Evolutionary conservation across 192 early-diverging fungal genomes (phyloP).

Genomic region (Phlyctochytrium bullatum): DNA sequence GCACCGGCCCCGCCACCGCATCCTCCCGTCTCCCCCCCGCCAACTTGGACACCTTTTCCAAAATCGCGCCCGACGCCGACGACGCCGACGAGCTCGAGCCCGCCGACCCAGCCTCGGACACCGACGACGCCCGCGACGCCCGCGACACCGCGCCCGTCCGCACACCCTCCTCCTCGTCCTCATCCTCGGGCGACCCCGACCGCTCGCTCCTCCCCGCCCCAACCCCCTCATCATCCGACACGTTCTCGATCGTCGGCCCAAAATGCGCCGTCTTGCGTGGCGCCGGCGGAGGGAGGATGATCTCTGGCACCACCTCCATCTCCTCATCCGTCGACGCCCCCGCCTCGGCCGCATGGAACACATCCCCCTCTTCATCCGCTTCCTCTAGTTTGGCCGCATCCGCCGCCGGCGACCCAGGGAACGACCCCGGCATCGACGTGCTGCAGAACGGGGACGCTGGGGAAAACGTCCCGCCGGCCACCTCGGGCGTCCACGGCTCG

Average conservation of each 20-base stretch:
- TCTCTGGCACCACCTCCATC: background rate
- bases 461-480: no score
- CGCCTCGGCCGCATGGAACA: background rate
- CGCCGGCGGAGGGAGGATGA: no score
- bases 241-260: background rate
- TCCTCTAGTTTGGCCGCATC: no score
- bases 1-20: background rate
- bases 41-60: background rate
- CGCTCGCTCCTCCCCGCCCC: background rate
- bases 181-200: background rate
- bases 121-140: background rate
- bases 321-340: background rate
- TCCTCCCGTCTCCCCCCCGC: background rate
- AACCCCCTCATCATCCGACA: background rate
- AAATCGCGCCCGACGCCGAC: background rate
- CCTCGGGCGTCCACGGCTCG: no score
- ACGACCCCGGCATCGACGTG: no score
- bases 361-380: background rate
- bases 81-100: background rate
- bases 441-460: background rate
- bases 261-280: background rate
- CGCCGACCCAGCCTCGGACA: background rate
- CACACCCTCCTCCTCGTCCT: background rate
- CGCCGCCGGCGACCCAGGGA: no score
- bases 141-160: background rate